phyloP scores from a whole-genome alignment of 2,329 filamentous ascomycete species.

The Alternaria hordeiaustralica region DNA sequence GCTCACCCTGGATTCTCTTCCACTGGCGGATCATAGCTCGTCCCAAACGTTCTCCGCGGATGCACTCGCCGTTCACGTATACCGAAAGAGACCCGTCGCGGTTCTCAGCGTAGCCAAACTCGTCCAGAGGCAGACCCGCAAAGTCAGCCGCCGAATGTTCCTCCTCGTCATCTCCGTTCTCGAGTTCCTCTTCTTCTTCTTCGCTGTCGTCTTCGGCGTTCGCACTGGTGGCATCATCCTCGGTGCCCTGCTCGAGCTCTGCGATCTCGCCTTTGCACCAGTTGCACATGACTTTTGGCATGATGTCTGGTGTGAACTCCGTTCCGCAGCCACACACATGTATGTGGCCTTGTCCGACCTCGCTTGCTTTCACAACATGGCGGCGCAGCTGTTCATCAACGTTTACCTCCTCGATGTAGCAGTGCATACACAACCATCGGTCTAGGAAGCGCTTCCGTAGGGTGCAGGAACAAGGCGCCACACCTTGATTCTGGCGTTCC shows the following conservation, averaged over 20 bases:
- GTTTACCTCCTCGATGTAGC: slow-evolving; percentile 7
- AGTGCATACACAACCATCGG: slow-evolving; percentile 26
- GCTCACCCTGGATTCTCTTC: not conserved
- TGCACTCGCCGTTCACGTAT: not conserved
- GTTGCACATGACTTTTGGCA: slow-evolving; percentile 7
- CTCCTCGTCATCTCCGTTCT: not conserved
- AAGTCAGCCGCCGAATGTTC: slow-evolving; percentile 11
- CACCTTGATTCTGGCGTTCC: not conserved
- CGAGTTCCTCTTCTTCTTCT: not conserved
- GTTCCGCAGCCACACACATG: slow-evolving; percentile 10
- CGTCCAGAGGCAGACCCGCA: not conserved
- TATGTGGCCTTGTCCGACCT: not conserved
- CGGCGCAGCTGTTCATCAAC: not conserved
- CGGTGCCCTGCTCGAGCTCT: not conserved
- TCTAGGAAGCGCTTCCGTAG: slow-evolving; percentile 24
- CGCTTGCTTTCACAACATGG: not conserved
- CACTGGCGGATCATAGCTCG: slow-evolving; percentile 1
- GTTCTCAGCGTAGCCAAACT: slow-evolving; percentile 2
- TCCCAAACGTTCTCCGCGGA: slow-evolving; percentile 2
- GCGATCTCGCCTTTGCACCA: slow-evolving; percentile 15
- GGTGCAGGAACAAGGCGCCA: slow-evolving; percentile 20
- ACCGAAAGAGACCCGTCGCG: slow-evolving; percentile 3
- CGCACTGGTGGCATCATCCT: not conserved
- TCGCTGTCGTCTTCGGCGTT: not conserved
- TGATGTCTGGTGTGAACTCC: not conserved